phyloP scores from a whole-genome alignment of 352 stramenopile genomes.

The Phytophthora agathidicida region DNA sequence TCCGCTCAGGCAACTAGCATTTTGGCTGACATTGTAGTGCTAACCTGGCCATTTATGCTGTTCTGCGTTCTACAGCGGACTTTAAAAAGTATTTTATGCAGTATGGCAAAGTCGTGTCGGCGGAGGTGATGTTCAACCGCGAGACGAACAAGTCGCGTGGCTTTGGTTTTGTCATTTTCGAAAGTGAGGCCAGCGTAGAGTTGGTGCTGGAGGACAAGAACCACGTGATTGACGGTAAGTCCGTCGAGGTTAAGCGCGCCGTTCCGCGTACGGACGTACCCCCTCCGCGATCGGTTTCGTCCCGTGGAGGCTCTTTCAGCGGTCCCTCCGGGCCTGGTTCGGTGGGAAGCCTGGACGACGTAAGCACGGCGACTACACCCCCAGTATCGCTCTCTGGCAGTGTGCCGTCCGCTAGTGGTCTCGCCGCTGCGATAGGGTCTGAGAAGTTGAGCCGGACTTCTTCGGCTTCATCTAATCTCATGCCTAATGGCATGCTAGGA shows the following conservation, averaged over 20 bases:
- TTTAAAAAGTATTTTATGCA: constrained; percentile 94
- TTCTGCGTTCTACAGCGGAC: constrained; percentile 52
- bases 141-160: constrained; percentile 95
- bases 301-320: constrained; percentile 78
- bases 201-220: constrained; percentile 86
- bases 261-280: constrained; percentile 85
- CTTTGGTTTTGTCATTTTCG: constrained; percentile 95
- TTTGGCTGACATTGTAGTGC: no score
- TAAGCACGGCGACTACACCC: constrained; percentile 58
- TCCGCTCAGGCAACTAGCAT: no score
- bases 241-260: constrained; percentile 88
- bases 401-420: constrained; percentile 35
- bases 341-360: constrained; percentile 73
- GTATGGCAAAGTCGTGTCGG: constrained; percentile 92
- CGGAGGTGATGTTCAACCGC: constrained; percentile 95
- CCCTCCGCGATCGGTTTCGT: constrained; percentile 75
- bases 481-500: constrained; percentile 57
- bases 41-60: constrained; percentile 9
- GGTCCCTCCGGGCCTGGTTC: constrained; percentile 74
- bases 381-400: constrained; percentile 72
- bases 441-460: constrained; percentile 34
- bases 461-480: constrained; percentile 39
- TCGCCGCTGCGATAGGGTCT: constrained; percentile 37
- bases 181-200: constrained; percentile 87
- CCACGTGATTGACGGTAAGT: constrained; percentile 93